Conservation (phyloP, 495 filamentous ascomycete genomes). For the Penicillium canescens region DNA sequence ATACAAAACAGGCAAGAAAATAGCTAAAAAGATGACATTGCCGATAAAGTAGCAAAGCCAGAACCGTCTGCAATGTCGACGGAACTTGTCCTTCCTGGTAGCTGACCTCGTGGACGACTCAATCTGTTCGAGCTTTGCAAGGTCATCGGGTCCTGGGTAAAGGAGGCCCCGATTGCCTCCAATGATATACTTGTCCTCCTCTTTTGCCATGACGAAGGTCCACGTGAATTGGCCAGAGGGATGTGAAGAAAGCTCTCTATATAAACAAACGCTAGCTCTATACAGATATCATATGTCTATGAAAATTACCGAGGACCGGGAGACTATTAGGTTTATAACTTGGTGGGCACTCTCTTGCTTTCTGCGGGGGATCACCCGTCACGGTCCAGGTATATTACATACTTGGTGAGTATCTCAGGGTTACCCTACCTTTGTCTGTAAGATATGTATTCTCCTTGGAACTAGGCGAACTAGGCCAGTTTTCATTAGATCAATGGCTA, state of each 20-base stretch:
- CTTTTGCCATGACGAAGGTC: neutral
- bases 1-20: constrained; percentile 40
- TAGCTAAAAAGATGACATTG: constrained; percentile 38
- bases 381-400: neutral
- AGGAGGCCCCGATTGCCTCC: constrained; percentile 5
- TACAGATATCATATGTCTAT: constrained; percentile 2
- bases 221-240: neutral
- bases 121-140: constrained; percentile 15
- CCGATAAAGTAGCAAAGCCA: constrained; percentile 40
- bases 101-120: constrained; percentile 12
- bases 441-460: too few species aligned
- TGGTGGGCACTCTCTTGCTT: neutral
- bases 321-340: neutral
- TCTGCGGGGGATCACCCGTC: constrained; percentile 4
- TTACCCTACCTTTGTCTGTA: too few species aligned
- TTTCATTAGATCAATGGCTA: neutral
- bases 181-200: constrained; percentile 2
- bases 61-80: constrained; percentile 38
- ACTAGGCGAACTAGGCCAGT: neutral
- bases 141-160: neutral
- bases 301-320: neutral
- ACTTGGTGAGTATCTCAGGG: neutral
- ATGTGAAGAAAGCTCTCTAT: neutral
- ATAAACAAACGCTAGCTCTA: neutral
- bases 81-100: constrained; percentile 19